Evolutionary conservation across 2,329 filamentous ascomycete genomes (phyloP).

Genomic region (Hypoxylon sp.): DNA sequence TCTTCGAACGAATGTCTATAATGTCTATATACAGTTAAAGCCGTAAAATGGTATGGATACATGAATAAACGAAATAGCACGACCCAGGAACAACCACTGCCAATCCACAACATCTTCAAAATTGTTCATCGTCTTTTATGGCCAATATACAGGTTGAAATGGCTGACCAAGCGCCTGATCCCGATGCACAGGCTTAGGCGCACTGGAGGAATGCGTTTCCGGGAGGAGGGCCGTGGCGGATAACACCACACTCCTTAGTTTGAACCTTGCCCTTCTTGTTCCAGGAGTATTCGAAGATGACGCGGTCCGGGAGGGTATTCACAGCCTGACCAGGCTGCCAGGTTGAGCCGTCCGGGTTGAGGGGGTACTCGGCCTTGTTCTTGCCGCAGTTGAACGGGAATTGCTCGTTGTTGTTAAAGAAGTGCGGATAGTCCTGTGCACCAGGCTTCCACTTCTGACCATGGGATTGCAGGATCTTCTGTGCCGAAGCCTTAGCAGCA

Average conservation of each 20-base stretch:
- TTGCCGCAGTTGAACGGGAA: constrained; percentile 24
- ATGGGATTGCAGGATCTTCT: constrained; percentile 20
- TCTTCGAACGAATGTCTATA: neutral
- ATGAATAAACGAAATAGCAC: neutral
- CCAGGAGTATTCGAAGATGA: constrained; percentile 23
- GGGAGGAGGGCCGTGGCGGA: constrained; percentile 24
- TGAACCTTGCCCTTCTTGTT: constrained; percentile 13
- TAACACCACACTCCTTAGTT: constrained; percentile 23
- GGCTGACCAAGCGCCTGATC: neutral
- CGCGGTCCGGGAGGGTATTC: constrained; percentile 8
- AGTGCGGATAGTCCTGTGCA: constrained; percentile 24
- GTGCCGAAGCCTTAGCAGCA: constrained; percentile 8
- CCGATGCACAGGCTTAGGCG: neutral
- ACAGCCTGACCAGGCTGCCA: constrained; percentile 18
- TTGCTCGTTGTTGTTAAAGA: constrained; percentile 29
- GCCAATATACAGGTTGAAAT: constrained; percentile 1
- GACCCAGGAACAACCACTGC: neutral
- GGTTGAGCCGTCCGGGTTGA: constrained; percentile 3
- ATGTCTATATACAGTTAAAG: neutral
- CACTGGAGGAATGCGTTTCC: constrained; percentile 22
- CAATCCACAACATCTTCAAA: neutral
- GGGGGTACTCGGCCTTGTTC: constrained; percentile 25
- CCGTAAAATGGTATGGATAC: neutral
- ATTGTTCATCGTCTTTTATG: neutral
- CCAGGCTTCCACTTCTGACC: constrained; percentile 18